Base-by-base conservation (phyloP, 208 protist genomes). In the Leishmania lainsoni region DNA sequence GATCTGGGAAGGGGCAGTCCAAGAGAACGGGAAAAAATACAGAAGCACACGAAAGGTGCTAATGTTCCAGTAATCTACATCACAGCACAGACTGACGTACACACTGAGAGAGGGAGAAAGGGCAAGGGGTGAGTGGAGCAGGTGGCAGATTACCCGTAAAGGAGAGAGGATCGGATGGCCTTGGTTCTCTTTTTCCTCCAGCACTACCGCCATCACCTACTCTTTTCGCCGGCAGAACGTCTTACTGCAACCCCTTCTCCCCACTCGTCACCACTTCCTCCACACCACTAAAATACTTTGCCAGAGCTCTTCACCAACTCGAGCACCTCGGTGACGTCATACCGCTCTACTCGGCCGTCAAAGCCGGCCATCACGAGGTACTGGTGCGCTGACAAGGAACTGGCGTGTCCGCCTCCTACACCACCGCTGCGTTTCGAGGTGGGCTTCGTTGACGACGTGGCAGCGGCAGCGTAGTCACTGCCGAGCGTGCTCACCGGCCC, bases 261-360 rank as follows among this genome's bases (percentile, higher is more conserved):
- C n/a, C 70, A 12, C 14, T 16, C 20, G 0, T 14, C 5, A 14
- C 68, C 20, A 20, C 68, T n/a, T 49, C n/a, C 54, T n/a, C 54
- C 20, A 1, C n/a, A 9, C 54, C 0, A 48, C 52, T 52, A 77
- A 22, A 49, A 45, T 56, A 65, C 0, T 26, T 77, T 81, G 39
- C 81, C 81, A 42, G 72, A 78, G 56, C 72, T 79, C 65, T 81
- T 81, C 20, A 79, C 73, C 26, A 85, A 51, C 4, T 52, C 77
- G 10, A 79, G 75, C 75, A 82, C 75, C 32, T 79, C 58, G 2
- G 81, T 86, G 5, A 89, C 68, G 75, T 91, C 84, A 49, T 85
- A 89, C 2, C 80, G 76, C 76, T 91, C 88, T 22, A 86, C 52
- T 1, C 88, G 81, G 1, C 88, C 88, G 29, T 91, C 86, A 39